phyloP scores from a whole-genome alignment of 345 rosid species.

The Pistacia atlantica region DNA sequence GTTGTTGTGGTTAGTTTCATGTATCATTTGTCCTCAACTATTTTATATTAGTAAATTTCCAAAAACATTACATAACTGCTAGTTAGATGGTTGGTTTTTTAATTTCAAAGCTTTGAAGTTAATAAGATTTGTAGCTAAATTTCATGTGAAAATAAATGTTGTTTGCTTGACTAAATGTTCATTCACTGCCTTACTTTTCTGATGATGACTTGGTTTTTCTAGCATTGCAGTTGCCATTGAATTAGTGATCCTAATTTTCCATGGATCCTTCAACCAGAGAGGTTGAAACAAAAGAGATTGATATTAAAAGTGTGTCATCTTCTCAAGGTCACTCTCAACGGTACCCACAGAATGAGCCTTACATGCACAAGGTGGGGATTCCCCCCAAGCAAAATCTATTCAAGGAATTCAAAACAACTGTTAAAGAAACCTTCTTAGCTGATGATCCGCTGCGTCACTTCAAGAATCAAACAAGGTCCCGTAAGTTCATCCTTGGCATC shows the following conservation, averaged over 20 bases:
- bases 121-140: background rate
- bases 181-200: no score
- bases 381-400: constrained; percentile 82
- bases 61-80: background rate
- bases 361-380: constrained; percentile 73
- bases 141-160: background rate
- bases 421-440: constrained; percentile 82
- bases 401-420: constrained; percentile 51
- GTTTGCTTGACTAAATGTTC: background rate
- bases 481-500: constrained; percentile 60
- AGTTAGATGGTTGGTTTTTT: background rate
- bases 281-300: constrained; percentile 37
- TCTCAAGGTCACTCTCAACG: constrained; percentile 11
- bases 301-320: constrained; percentile 37
- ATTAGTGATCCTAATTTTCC: constrained; percentile 13
- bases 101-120: background rate
- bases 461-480: constrained; percentile 70
- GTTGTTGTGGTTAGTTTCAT: constrained; percentile 26
- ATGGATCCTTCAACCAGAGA: constrained; percentile 40
- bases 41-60: no score
- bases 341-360: constrained; percentile 32
- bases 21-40: background rate
- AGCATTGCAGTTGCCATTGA: background rate
- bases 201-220: background rate
- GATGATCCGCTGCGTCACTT: constrained; percentile 87